Percentiles rank a stretch among this genome's conserved stretches.
Evolutionary conservation across 2,329 filamentous ascomycete genomes (phyloP).

Genomic region (Leptographium lundbergii): DNA sequence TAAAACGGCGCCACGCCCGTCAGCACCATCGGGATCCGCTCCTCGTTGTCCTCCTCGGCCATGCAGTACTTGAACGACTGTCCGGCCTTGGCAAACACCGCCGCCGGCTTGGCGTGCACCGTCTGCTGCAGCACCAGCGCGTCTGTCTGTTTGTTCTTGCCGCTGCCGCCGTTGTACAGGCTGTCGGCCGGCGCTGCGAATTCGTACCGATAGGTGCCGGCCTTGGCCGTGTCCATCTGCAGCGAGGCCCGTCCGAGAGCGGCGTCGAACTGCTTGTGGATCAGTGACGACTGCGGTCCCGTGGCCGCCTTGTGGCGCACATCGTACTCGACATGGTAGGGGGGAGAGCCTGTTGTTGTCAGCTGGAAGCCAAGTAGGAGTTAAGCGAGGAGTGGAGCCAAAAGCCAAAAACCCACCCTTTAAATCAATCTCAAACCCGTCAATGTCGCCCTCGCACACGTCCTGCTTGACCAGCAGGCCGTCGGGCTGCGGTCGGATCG

Average conservation of each 20-base stretch:
- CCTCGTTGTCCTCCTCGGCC: slow-evolving; percentile 67
- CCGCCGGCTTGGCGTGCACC: slow-evolving; percentile 73
- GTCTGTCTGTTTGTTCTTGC: slow-evolving; percentile 24
- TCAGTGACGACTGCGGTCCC: slow-evolving; percentile 47
- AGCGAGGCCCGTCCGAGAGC: slow-evolving; percentile 65
- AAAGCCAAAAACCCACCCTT: slow-evolving; percentile 44
- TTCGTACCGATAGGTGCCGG: slow-evolving; percentile 75
- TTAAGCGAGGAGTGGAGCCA: background rate
- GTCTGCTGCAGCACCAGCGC: slow-evolving; percentile 60
- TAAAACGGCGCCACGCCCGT: slow-evolving; percentile 79
- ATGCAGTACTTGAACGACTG: slow-evolving; percentile 95
- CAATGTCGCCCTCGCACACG: slow-evolving; percentile 90
- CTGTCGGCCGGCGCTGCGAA: slow-evolving; percentile 75
- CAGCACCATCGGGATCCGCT: slow-evolving; percentile 76
- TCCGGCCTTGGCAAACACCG: slow-evolving; percentile 70
- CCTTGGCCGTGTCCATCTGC: slow-evolving; percentile 71
- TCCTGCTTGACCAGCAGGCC: slow-evolving; percentile 59
- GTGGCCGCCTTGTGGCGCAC: slow-evolving; percentile 55
- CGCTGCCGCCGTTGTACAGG: slow-evolving; percentile 56
- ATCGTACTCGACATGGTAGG: slow-evolving; percentile 74
- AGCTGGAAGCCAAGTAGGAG: background rate
- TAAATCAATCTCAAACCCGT: slow-evolving; percentile 71
- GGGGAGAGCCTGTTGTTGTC: slow-evolving; percentile 48
- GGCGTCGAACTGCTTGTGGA: slow-evolving; percentile 61
- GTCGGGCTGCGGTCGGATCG: slow-evolving; percentile 34